phyloP scores from a whole-genome alignment of 306 rosid genomes.

The Rosa chinensis region DNA sequence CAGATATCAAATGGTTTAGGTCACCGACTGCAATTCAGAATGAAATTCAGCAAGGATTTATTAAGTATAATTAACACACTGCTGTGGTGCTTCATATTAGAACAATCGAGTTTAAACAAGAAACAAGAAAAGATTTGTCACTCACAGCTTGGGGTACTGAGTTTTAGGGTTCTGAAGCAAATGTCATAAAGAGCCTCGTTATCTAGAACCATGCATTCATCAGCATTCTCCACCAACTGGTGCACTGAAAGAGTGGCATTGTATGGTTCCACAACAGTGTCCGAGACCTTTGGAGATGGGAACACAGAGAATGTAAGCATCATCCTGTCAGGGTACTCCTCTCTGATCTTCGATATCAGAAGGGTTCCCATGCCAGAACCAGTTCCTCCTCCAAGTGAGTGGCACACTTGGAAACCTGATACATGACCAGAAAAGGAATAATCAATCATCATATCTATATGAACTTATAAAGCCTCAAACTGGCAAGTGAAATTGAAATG shows the following conservation, averaged over 20 bases:
- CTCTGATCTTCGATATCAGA: conserved; percentile 85
- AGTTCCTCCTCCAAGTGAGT: conserved; percentile 95
- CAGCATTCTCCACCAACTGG: conserved; percentile 92
- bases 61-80: neutral
- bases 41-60: neutral
- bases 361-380: conserved; percentile 97
- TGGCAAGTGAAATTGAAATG: neutral
- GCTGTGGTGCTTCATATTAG: neutral
- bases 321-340: conserved; percentile 93
- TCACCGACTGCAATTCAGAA: conserved; percentile 66
- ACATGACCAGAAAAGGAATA: neutral
- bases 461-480: neutral
- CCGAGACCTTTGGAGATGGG: conserved; percentile 98
- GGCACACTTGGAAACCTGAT: conserved; percentile 93
- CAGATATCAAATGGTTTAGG: conserved; percentile 89
- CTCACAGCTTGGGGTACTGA: conserved; percentile 97
- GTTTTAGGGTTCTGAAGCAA: conserved; percentile 92
- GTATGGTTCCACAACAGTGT: conserved; percentile 95
- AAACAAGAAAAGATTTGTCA: neutral
- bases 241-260: conserved; percentile 93
- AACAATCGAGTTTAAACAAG: neutral
- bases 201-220: conserved; percentile 97
- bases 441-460: conserved; percentile 8
- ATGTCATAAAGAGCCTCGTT: conserved; percentile 94
- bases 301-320: conserved; percentile 93